Evolutionary conservation across 768 basidiomycete genomes (phyloP).

Genomic region (Boletus vermiculosoides): DNA sequence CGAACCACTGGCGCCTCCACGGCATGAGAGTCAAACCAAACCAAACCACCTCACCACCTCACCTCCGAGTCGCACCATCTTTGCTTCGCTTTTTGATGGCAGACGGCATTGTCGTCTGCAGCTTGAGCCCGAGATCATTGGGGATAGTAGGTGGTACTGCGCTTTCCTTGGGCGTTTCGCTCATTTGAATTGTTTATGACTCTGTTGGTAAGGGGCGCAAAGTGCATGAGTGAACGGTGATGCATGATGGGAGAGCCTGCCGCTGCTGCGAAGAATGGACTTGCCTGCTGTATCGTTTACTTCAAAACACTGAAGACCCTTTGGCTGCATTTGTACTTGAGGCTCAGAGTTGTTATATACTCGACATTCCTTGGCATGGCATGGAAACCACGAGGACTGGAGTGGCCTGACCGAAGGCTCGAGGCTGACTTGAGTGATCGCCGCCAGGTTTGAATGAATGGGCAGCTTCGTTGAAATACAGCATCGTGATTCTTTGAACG

Average conservation of each 20-base stretch:
- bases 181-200: conserved; percentile 2
- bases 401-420: not conserved
- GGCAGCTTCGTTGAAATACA: not conserved
- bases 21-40: not conserved
- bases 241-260: not conserved
- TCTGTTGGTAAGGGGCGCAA: not conserved
- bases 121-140: not conserved
- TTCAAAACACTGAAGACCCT: not conserved
- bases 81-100: not conserved
- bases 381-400: conserved; percentile 10
- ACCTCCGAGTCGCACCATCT: conserved; percentile 14
- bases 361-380: not conserved
- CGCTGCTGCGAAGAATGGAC: not conserved
- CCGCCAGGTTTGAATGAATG: not conserved
- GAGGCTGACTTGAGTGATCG: not conserved
- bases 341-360: conserved; percentile 2
- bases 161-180: not conserved
- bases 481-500: too few relatives aligned
- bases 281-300: not conserved
- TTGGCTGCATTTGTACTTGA: too few relatives aligned
- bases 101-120: conserved; percentile 20
- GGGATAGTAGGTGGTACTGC: not conserved
- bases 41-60: not conserved
- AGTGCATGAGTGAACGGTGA: not conserved
- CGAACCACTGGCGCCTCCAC: not conserved